phyloP scores from a whole-genome alignment of 192 early-diverging fungal genomes.

The Helicostylum pulchrum region DNA sequence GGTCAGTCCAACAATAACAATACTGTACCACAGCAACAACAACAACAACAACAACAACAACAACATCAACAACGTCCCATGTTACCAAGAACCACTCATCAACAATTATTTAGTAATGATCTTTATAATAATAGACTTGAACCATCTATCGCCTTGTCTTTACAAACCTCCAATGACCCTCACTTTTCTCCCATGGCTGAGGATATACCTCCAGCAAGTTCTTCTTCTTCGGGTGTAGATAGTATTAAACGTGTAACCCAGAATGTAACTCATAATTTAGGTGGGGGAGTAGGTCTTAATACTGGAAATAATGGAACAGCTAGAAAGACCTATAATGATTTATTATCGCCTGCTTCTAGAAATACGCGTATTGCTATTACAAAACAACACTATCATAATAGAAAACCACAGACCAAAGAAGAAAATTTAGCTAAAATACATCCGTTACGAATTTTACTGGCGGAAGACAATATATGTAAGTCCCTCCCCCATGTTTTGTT shows the following conservation, averaged over 20 bases:
- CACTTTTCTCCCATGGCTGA: no score
- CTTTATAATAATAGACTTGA: no score
- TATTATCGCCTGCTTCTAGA: conserved; percentile 3
- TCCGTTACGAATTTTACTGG: conserved; percentile 32
- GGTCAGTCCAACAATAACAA: not conserved
- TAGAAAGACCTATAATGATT: conserved; percentile 9
- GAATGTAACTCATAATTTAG: no score
- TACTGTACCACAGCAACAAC: not conserved
- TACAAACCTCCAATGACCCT: no score
- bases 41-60: not conserved
- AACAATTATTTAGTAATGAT: not conserved
- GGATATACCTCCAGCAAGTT: no score
- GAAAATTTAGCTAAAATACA: conserved; percentile 29
- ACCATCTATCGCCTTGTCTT: no score
- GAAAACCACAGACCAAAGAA: conserved; percentile 20
- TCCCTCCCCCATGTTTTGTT: not conserved
- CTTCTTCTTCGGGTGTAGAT: no score
- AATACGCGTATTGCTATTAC: conserved; percentile 7
- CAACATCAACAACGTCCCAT: not conserved
- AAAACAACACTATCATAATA: conserved; percentile 22
- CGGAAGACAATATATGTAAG: conserved; percentile 39
- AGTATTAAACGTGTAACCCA: no score
- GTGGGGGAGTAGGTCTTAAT: no score
- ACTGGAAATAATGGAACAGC: no score
- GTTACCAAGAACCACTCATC: conserved; percentile 1